These are phyloP conservation scores for Meyerozyma guilliermondii DNA, from an alignment of 1,139 yeast genomes.

Conservation along the genomic window DNA sequence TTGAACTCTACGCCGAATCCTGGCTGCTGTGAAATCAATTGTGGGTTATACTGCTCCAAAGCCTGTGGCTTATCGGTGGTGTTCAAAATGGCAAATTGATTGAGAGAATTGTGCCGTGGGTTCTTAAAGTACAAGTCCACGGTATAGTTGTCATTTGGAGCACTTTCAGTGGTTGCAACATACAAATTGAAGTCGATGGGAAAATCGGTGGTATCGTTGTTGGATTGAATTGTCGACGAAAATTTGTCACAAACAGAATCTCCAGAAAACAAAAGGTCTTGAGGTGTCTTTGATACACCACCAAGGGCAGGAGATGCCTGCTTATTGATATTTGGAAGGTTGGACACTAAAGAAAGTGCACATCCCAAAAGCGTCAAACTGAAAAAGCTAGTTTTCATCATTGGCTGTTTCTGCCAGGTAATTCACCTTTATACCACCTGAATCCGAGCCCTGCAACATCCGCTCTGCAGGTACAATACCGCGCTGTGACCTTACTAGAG, in stretches of 20 bases:
- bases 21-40: conserved; percentile 14
- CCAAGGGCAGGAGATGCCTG: conserved; percentile 2
- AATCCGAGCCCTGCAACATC: neutral
- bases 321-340: conserved; percentile 10
- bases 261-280: conserved; percentile 12
- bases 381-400: neutral
- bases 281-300: conserved; percentile 10
- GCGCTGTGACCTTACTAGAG: neutral
- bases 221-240: conserved; percentile 13
- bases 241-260: conserved; percentile 17
- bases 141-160: conserved; percentile 14
- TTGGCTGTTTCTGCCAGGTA: neutral
- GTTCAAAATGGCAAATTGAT: conserved; percentile 13
- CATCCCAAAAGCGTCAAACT: conserved; percentile 4
- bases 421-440: neutral
- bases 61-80: conserved; percentile 12
- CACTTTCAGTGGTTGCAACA: conserved; percentile 10
- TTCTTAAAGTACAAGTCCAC: conserved; percentile 17
- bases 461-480: conserved; percentile 1
- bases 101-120: conserved; percentile 9
- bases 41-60: conserved; percentile 13
- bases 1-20: conserved; percentile 17
- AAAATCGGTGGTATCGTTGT: conserved; percentile 12
- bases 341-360: conserved; percentile 8
- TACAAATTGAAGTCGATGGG: conserved; percentile 16